A percentile compares a stretch with the other conserved stretches of the same genome.
These are phyloP conservation scores for Boletales sp. DNA, from an alignment of 768 basidiomycete species.

Conservation along the genomic window DNA sequence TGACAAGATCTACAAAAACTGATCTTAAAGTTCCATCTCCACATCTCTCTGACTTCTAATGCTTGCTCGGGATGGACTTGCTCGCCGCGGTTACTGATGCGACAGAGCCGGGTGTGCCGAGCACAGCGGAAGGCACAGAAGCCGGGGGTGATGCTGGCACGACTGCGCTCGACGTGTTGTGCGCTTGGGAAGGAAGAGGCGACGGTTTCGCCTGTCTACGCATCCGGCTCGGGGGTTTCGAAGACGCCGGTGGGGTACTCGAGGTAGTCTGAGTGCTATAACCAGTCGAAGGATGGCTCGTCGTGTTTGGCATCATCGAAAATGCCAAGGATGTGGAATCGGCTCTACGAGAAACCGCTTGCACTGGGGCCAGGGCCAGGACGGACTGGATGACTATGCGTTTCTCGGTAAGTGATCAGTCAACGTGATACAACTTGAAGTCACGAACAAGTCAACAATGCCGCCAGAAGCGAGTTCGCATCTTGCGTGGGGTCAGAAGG, in stretches of 20 bases:
- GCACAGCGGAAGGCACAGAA: neutral
- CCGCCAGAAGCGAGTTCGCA: neutral
- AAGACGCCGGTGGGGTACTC: slow-evolving; percentile 1
- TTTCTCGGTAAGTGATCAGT: too few relatives aligned
- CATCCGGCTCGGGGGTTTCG: neutral
- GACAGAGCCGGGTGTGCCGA: neutral
- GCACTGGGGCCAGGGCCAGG: too few relatives aligned
- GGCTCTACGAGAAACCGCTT: slow-evolving; percentile 2
- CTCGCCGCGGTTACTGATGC: neutral
- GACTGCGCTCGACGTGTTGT: neutral
- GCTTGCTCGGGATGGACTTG: neutral
- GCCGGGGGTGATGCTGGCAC: neutral
- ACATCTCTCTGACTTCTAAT: too few relatives aligned
- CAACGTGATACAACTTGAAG: too few relatives aligned
- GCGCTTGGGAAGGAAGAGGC: neutral
- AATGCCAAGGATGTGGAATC: neutral
- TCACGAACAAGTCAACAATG: neutral
- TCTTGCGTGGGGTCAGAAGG: neutral
- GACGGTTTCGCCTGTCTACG: slow-evolving; percentile 10
- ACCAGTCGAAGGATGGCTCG: too few relatives aligned
- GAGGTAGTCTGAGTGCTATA: neutral
- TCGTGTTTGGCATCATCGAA: neutral
- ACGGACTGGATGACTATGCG: too few relatives aligned
- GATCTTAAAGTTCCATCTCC: too few relatives aligned
- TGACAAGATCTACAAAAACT: too few relatives aligned